A percentile compares a stretch with the other conserved stretches of the same genome.
Evolutionary conservation across 768 basidiomycete species (phyloP).

Genomic region (Heimioporus sp.): DNA sequence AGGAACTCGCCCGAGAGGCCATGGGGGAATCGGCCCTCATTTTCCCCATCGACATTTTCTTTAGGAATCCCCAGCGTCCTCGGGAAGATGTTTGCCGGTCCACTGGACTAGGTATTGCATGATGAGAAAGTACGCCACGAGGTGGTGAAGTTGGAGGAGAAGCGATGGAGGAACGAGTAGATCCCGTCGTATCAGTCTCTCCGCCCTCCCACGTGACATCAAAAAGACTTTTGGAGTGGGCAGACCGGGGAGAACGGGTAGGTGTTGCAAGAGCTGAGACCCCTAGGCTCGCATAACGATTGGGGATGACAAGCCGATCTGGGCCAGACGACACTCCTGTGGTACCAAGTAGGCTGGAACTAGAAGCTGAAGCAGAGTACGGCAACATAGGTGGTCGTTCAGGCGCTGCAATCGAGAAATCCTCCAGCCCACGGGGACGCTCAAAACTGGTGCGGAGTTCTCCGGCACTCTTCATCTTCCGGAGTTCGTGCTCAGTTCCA

Average conservation of each 20-base stretch:
- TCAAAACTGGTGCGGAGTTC: slow-evolving; percentile 54
- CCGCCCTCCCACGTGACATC: slow-evolving; percentile 43
- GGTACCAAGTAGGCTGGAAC: slow-evolving; percentile 58
- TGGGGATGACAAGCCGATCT: slow-evolving; percentile 38
- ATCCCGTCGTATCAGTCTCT: slow-evolving; percentile 11
- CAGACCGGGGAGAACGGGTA: slow-evolving; percentile 34
- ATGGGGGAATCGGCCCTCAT: slow-evolving; percentile 65
- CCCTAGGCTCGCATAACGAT: slow-evolving; percentile 71
- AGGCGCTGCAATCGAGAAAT: slow-evolving; percentile 32
- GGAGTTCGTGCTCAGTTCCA: slow-evolving; percentile 57
- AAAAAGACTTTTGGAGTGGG: slow-evolving; percentile 46
- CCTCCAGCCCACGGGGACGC: slow-evolving; percentile 23
- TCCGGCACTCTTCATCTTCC: slow-evolving; percentile 86
- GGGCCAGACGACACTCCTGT: slow-evolving; percentile 30
- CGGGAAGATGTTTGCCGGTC: slow-evolving; percentile 27
- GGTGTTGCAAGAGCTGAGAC: slow-evolving; percentile 38
- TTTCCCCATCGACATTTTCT: slow-evolving; percentile 98
- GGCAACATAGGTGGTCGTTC: slow-evolving; percentile 45
- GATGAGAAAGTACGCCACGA: slow-evolving; percentile 14
- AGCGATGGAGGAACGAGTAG: slow-evolving; percentile 21
- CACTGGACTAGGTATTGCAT: slow-evolving; percentile 17
- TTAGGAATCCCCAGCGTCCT: slow-evolving; percentile 92
- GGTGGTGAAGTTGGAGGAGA: slow-evolving; percentile 31
- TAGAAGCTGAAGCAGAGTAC: slow-evolving; percentile 62
- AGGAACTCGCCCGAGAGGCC: slow-evolving; percentile 37